Evolutionary conservation across 495 filamentous ascomycete species (phyloP), one percentile per base, ranked within the genome.

Genomic region (Xylaria curta): DNA sequence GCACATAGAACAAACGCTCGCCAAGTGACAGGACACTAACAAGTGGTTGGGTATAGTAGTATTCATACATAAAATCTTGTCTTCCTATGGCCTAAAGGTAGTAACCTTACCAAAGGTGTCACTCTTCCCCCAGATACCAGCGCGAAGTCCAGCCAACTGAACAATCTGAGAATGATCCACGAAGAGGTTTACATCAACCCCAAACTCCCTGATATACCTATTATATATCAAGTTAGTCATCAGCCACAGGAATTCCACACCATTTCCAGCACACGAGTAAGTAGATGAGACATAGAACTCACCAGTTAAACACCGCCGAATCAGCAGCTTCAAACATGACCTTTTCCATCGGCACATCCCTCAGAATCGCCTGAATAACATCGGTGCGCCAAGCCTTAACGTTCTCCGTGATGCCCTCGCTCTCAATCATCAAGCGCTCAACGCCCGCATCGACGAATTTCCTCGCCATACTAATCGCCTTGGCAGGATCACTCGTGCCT

Each of bases 301-400:
- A 90, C 88, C 87, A 89, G 51, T 88, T 88, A 66, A 86, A 89
- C 5, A 89, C 87, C 54, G 61, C 79, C 2, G 87, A 86, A 63
- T 89, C 87, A 2, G 87, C 88, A 31, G 88, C 87, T 75, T 90
- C 87, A 76, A 89, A 89, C 87, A 90, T 90, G 60, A 90, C 86
- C 0, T 82, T 82, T 72, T 89, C 87, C 13, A 80, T 67, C 0
- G 86, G 87, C 26, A 90, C 71, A 66, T 86, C 85, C 60, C 85
- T 84, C 78, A 89, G 80, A 60, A 89, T 87, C 33, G 74, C 78
- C n/a, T 84, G 84, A 4, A 89, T 84, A 19, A 89, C 87, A 70
- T 89, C 87, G 3, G 87, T 89, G 47, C 86, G 78, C 88, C 88
- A 89, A 21, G 79, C 77, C 58, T 76, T 80, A 12, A 89, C 86